Evolutionary conservation across 108 stramenopile genomes (phyloP), one percentile per base, ranked within the genome.

Genomic region (Pseudonitzschia delicatissima): DNA sequence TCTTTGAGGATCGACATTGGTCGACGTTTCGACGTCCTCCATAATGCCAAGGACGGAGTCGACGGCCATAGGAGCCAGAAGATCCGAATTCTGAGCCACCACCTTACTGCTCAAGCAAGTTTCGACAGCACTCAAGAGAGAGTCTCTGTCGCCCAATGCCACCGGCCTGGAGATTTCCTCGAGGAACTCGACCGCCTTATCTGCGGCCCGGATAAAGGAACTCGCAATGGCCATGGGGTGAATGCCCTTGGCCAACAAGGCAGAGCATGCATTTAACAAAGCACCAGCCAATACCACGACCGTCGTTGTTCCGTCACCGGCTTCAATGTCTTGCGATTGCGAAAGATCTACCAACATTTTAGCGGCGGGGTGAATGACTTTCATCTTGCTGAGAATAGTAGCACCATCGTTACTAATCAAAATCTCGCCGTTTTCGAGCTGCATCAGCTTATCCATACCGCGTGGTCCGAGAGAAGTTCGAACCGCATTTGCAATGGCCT

Each of bases 371-470:
- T 99, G 99, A 66, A 98, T 76, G 25, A 97, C 96, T 57, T 97
- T 85, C 96, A 99, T 96, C 60, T 97, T 96, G 61, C 76, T 80
- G 25, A 99, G 69, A 67, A 99, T 98, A 12, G 99, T 99, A 34
- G 99, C 99, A 21, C 99, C 99, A 65, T 99, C 99, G 80, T 99
- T 99, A 57, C 90, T 92, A 77, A 99, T 99, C 32, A 99, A 68
- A 33, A 95, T 93, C 71, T 96, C 96, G n/a, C 96, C 96, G 63
- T 94, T 82, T 45, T 90, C 87, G 34, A 88, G 81, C 76, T 97
- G 93, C 67, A 99, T 87, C 59, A 99, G 90, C 80, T 99, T 99
- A 84, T 99, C 99, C 97, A 98, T 98, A 35, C 99, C 99, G 28
- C 98, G 95, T n/a, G 99, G 99, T 23, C 99, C 99, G 28, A 99